Conservation (phyloP, 2,329 filamentous ascomycete genomes). For the Verticillium dahliae region DNA sequence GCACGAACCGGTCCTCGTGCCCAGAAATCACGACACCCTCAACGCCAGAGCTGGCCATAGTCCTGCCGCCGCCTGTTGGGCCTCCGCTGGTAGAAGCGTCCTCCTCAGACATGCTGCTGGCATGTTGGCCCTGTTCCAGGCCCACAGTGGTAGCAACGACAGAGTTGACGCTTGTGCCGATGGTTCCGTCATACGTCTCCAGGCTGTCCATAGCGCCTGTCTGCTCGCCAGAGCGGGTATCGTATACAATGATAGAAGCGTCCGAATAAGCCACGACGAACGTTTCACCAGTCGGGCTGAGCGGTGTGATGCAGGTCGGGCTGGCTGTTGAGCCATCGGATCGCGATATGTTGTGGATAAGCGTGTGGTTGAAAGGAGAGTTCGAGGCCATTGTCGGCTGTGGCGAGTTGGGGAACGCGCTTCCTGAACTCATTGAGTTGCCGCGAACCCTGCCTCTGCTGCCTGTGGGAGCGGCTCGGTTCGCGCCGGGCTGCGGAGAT, state of each 20-base stretch:
- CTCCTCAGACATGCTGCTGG: constrained; percentile 61
- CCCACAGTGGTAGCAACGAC: constrained; percentile 82
- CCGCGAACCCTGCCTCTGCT: constrained; percentile 71
- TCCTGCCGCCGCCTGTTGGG: constrained; percentile 65
- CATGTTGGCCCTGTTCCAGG: constrained; percentile 62
- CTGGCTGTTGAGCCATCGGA: constrained; percentile 59
- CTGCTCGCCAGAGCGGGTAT: constrained; percentile 86
- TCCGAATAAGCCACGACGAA: constrained; percentile 94
- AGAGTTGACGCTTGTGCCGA: constrained; percentile 75
- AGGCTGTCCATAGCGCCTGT: constrained; percentile 87
- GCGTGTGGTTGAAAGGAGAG: constrained; percentile 79
- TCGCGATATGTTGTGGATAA: constrained; percentile 80
- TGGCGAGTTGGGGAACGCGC: constrained; percentile 82
- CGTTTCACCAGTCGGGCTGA: constrained; percentile 74
- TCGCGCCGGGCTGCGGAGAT: constrained; percentile 65
- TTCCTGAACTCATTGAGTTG: constrained; percentile 91
- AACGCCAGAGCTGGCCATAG: constrained; percentile 66
- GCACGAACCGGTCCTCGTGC: constrained; percentile 91
- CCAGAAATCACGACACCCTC: constrained; percentile 94
- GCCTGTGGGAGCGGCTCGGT: constrained; percentile 48
- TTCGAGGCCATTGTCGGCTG: constrained; percentile 81
- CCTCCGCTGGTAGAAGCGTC: constrained; percentile 66
- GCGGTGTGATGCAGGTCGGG: constrained; percentile 86
- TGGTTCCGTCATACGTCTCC: constrained; percentile 86
- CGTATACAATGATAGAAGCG: constrained; percentile 83